Evolutionary conservation across 2,329 filamentous ascomycete species (phyloP), one percentile per base, ranked within the genome.

Genomic region (Colletotrichum cordylinicola): DNA sequence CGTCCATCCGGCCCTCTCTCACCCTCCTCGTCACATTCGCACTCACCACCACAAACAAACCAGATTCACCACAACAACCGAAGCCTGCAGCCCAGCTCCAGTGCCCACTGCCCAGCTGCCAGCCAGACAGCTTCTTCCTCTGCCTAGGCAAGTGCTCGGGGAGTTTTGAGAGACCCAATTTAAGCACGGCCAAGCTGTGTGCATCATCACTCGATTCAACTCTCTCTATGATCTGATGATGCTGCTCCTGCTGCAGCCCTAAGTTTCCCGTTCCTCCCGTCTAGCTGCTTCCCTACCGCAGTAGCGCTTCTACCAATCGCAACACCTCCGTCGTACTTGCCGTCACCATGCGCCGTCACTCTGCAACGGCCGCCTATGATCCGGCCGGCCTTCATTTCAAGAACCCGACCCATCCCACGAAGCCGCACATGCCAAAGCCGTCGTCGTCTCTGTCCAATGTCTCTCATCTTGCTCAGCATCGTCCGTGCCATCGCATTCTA

Each of bases 181-280:
- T 43, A 24, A 33, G 29, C 15, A 70, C 29, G 56, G 39, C 67
- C 67, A 65, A 71, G 62, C 67, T 61, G 39, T 48, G 39, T 48
- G 72, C 68, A 72, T 35, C 72, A 72, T 72, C 68, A 69, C 68
- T 69, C 72, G 68, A 72, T 67, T 62, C 61, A 16, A 64, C 16
- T 39, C 21, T 35, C 60, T n/a, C 62, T 33, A 72, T 72, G 62
- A 75, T 71, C 72, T 75, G 68, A 75, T 66, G 60, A 70, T 74
- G 72, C 67, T 66, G 72, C 72, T 61, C 68, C 71, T 70, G 60
- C 64, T 74, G 72, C 67, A 71, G 72, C 72, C 72, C 68, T 74
- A 35, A 43, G 37, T 72, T 65, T 64, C 71, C 58, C 56, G 71
- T 55, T 56, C 39, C 27, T 75, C 21, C 55, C 61, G 52, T 39